phyloP scores from a whole-genome alignment of 2,329 filamentous ascomycete species.

The Botryotinia calthae region DNA sequence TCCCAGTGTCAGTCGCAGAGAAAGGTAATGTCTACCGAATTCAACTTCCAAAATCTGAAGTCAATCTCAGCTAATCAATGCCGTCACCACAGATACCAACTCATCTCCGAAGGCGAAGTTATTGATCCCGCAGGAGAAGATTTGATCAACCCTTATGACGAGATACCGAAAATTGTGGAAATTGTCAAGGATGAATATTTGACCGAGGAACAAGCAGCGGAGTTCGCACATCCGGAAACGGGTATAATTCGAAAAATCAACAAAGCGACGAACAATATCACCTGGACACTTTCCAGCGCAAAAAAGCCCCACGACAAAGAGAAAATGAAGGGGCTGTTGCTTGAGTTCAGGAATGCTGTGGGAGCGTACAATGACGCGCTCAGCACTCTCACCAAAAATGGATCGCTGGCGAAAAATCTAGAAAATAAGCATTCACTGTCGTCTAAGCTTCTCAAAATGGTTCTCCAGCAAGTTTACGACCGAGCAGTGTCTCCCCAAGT shows the following conservation, averaged over 20 bases:
- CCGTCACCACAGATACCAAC: constrained; percentile 56
- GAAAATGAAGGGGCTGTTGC: constrained; percentile 54
- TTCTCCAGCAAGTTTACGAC: constrained; percentile 84
- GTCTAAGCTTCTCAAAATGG: constrained; percentile 71
- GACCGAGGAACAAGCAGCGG: constrained; percentile 62
- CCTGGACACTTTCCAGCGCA: constrained; percentile 38
- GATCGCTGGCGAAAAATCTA: constrained; percentile 70
- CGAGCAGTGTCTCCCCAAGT: constrained; percentile 89
- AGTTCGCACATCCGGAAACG: constrained; percentile 67
- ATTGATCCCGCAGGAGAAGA: constrained; percentile 77
- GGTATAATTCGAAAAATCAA: constrained; percentile 77
- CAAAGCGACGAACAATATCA: constrained; percentile 50
- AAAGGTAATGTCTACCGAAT: constrained; percentile 52
- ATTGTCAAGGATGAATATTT: constrained; percentile 75
- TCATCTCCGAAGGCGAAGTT: constrained; percentile 75
- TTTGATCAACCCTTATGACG: constrained; percentile 71
- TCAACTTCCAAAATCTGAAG: not conserved
- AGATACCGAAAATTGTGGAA: constrained; percentile 68
- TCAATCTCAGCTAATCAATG: not conserved
- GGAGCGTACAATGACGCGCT: constrained; percentile 75
- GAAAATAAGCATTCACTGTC: constrained; percentile 67
- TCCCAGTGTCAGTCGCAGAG: constrained; percentile 68
- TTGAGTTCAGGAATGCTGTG: constrained; percentile 71
- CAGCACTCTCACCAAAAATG: constrained; percentile 61
- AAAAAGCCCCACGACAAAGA: constrained; percentile 54